These are phyloP conservation scores for Saccharomycopsis amapae DNA, from an alignment of 805 yeast species.

Conservation along the genomic window DNA sequence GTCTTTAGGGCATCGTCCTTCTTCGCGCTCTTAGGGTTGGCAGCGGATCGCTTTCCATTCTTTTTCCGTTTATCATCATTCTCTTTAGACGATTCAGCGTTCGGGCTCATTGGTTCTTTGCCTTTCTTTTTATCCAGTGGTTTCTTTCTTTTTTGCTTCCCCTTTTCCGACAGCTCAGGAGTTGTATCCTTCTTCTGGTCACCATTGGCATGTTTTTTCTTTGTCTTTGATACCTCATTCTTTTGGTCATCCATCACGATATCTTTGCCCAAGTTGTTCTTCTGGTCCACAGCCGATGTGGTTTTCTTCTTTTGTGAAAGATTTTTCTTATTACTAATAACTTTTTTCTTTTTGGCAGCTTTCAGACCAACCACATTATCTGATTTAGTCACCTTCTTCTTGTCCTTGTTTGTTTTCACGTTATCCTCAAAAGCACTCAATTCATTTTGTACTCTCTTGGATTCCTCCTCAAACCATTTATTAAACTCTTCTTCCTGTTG, in stretches of 20 bases:
- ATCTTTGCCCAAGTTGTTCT: too few species aligned
- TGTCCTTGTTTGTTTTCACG: background rate
- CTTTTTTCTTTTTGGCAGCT: background rate
- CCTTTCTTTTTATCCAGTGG: too few species aligned
- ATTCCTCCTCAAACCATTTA: constrained; percentile 81
- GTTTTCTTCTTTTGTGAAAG: background rate
- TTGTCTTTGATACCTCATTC: background rate
- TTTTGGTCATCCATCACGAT: background rate
- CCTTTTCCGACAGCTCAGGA: too few species aligned
- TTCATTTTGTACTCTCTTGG: constrained; percentile 48
- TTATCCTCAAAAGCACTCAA: background rate
- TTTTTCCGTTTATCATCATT: background rate
- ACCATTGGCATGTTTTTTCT: too few species aligned
- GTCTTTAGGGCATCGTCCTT: background rate
- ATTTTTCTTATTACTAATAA: background rate
- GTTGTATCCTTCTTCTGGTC: too few species aligned
- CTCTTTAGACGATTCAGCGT: background rate
- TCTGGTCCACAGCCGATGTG: background rate
- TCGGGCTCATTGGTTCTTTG: too few species aligned
- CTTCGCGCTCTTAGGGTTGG: background rate
- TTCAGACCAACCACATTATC: background rate
- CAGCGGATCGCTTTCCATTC: background rate
- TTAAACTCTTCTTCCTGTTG: constrained; percentile 81
- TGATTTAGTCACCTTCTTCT: background rate
- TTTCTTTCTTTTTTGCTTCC: too few species aligned